phyloP scores from a whole-genome alignment of 495 filamentous ascomycete species.

The Copromyces sp. region DNA sequence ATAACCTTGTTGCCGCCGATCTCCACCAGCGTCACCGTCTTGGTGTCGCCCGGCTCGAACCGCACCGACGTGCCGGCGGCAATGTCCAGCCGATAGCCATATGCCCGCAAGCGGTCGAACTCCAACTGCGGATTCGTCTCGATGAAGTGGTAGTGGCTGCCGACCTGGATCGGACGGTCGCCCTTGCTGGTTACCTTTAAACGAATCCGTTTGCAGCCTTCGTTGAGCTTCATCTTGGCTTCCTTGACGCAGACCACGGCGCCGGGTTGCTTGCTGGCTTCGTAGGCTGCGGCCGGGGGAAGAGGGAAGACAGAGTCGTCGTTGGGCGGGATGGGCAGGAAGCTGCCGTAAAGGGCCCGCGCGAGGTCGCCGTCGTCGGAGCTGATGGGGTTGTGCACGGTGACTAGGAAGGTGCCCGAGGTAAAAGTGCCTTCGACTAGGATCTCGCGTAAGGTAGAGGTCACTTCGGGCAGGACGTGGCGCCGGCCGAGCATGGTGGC shows the following conservation, averaged over 20 bases:
- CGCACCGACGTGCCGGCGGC: conserved; percentile 85
- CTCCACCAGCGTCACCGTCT: conserved; percentile 86
- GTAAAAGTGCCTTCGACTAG: conserved; percentile 93
- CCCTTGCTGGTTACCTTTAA: conserved; percentile 77
- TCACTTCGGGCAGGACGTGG: conserved; percentile 80
- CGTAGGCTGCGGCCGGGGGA: conserved; percentile 47
- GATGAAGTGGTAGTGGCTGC: conserved; percentile 94
- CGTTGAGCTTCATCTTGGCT: conserved; percentile 56
- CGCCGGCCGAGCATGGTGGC: conserved; percentile 88
- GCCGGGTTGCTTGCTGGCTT: conserved; percentile 60
- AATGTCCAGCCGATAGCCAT: conserved; percentile 84
- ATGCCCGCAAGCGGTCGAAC: conserved; percentile 79
- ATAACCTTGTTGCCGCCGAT: conserved; percentile 81
- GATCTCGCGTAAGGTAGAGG: conserved; percentile 64
- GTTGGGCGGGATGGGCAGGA: conserved; percentile 68
- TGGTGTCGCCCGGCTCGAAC: conserved; percentile 90
- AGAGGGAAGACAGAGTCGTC: conserved; percentile 49
- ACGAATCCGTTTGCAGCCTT: conserved; percentile 60
- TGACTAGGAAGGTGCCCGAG: conserved; percentile 87
- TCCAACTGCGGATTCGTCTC: conserved; percentile 85
- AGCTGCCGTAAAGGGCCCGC: conserved; percentile 83
- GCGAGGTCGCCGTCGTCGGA: conserved; percentile 81
- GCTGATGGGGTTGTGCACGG: conserved; percentile 81
- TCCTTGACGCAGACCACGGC: conserved; percentile 66
- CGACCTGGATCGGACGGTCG: conserved; percentile 86